Evolutionary conservation across 78 protist genomes (phyloP), one percentile per base, ranked within the genome.

Genomic region (Tieghemostelium lacteum): DNA sequence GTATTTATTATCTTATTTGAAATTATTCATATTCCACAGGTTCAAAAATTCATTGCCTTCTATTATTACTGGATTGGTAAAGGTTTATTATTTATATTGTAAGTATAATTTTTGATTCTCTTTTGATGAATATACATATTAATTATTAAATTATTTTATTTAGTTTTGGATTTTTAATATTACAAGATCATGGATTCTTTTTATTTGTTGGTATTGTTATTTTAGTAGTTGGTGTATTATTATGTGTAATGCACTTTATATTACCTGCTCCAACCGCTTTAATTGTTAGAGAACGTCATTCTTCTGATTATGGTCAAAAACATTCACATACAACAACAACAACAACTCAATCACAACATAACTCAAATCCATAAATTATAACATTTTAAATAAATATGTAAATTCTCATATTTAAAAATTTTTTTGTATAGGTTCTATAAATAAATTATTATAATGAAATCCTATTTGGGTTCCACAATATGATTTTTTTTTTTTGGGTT

Each of bases 171-270:
- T 40, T 83, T 14, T 83, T 83, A 33, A 83, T 83, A 24, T 50
- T 83, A 26, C 40, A 31, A 39, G 36, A 69, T 16, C 5, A 1
- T 0, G 89, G 89, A 8, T 83, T 83, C 89, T 58, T 69, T 20
- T 83, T 83, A 42, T 60, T 63, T 19, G 75, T 72, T 26, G 89
- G 89, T 69, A 83, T 83, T 39, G 62, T 83, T 26, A 64, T 69
- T 1, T 28, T 83, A 19, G 89, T 74, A 14, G 71, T 83, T 69
- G 89, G 89, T 42, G 1, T 83, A 24, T 45, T 69, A 39, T 37
- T 70, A 7, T 36, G 40, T 29, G 40, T 83, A 22, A n/a, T 69
- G 29, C 89, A 83, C 42, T 83, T 83, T 28, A 31, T 83, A 49
- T 20, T 55, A 2, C 33, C 50, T 28, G 7, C 34, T 22, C 89